Evolutionary conservation across 2,329 filamentous ascomycete genomes (phyloP).

Genomic region (Talaromyces sp.): DNA sequence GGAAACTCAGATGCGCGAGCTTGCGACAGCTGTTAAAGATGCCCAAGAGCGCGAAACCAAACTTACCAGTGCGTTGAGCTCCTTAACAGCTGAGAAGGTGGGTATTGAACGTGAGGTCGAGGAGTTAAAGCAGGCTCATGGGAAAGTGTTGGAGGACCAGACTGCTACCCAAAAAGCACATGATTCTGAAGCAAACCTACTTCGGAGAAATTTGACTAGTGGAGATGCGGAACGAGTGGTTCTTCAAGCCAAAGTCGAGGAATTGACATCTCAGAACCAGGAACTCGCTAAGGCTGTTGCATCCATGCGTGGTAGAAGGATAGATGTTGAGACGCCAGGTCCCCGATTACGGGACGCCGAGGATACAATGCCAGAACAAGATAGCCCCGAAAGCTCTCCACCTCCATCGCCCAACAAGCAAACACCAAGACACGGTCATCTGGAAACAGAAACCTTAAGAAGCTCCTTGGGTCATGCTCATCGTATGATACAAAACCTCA

Average conservation of each 20-base stretch:
- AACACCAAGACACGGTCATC: slow-evolving; percentile 80
- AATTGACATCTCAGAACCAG: slow-evolving; percentile 81
- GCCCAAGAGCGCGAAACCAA: slow-evolving; percentile 77
- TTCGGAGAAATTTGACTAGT: slow-evolving; percentile 72
- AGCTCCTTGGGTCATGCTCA: slow-evolving; percentile 92
- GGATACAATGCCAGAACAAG: slow-evolving; percentile 61
- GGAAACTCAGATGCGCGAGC: slow-evolving; percentile 85
- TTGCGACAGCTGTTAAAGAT: slow-evolving; percentile 68
- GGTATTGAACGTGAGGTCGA: slow-evolving; percentile 79
- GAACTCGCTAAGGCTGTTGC: slow-evolving; percentile 76
- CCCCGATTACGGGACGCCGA: slow-evolving; percentile 59
- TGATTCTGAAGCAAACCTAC: slow-evolving; percentile 78
- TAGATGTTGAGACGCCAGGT: slow-evolving; percentile 59
- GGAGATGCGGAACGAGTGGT: slow-evolving; percentile 73
- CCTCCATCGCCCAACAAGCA: slow-evolving; percentile 86
- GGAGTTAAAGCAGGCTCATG: slow-evolving; percentile 73
- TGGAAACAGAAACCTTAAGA: slow-evolving; percentile 94
- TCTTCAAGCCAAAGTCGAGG: slow-evolving; percentile 80
- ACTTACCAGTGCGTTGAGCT: slow-evolving; percentile 65
- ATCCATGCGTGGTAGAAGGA: slow-evolving; percentile 63
- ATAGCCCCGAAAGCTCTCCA: slow-evolving; percentile 83
- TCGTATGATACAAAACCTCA: slow-evolving; percentile 91
- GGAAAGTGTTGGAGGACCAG: slow-evolving; percentile 78
- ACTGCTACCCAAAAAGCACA: slow-evolving; percentile 71
- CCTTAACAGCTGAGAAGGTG: slow-evolving; percentile 69